Evolutionary conservation across 371 early-diverging fungal genomes (phyloP).

Genomic region (Capillidium heterosporum): DNA sequence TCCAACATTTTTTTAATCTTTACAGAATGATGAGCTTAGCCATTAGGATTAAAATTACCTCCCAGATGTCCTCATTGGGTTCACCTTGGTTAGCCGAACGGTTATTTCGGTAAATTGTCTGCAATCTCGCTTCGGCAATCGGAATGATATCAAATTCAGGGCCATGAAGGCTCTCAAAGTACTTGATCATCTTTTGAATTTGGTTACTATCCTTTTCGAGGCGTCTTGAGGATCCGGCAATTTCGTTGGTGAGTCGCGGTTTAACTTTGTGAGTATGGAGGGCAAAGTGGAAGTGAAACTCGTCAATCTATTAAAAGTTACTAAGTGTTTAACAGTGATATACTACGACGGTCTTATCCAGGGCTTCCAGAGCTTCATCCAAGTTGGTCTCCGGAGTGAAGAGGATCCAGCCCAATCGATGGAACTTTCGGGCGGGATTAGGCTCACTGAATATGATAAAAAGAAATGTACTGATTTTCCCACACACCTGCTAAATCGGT

Average conservation of each 20-base stretch:
- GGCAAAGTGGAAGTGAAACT: slow-evolving; percentile 54
- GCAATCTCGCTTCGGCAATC: slow-evolving; percentile 11
- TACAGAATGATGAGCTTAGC: not conserved
- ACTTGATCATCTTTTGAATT: slow-evolving; percentile 27
- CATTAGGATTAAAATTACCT: not conserved
- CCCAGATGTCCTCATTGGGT: slow-evolving; percentile 3
- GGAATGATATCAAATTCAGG: slow-evolving; percentile 7
- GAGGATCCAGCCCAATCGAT: slow-evolving; percentile 84
- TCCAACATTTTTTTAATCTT: slow-evolving; percentile 48
- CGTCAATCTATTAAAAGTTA: slow-evolving; percentile 30
- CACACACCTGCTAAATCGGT: slow-evolving; percentile 29
- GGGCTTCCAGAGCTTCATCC: slow-evolving; percentile 36
- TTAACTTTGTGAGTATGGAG: slow-evolving; percentile 27
- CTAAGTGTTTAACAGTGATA: slow-evolving; percentile 9
- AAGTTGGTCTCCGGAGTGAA: slow-evolving; percentile 69
- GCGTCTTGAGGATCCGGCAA: slow-evolving; percentile 36
- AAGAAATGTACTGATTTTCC: slow-evolving; percentile 52
- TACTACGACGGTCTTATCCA: slow-evolving; percentile 26
- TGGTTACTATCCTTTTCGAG: slow-evolving; percentile 47
- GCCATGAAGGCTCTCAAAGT: slow-evolving; percentile 40
- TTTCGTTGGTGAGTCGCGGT: slow-evolving; percentile 37
- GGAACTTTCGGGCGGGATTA: slow-evolving; percentile 56
- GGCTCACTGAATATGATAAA: slow-evolving; percentile 80
- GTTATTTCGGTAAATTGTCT: slow-evolving; percentile 5
- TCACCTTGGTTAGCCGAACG: not conserved